phyloP scores from a whole-genome alignment of 306 rosid genomes.

The Inga laurina region DNA sequence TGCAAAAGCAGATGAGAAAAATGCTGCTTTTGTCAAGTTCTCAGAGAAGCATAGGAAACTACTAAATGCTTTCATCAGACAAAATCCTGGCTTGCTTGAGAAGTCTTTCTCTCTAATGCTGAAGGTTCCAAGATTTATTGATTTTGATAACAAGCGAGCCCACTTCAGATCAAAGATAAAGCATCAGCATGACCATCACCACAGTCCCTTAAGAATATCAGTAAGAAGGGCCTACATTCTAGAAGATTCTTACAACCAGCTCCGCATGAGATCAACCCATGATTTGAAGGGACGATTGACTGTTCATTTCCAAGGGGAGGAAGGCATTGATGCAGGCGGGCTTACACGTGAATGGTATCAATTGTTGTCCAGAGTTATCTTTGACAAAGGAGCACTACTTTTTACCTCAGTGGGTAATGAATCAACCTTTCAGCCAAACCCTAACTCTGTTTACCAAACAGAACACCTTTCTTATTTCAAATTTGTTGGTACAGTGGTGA shows the following conservation, averaged over 20 bases:
- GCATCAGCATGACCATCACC: constrained; percentile 95
- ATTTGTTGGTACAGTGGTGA: constrained; percentile 98
- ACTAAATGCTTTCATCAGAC: constrained; percentile 90
- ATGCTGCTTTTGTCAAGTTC: constrained; percentile 76
- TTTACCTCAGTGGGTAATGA: constrained; percentile 98
- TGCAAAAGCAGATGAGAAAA: constrained; percentile 75
- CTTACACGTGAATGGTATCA: constrained; percentile 99
- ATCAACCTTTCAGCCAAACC: constrained; percentile 94
- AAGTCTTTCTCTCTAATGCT: constrained; percentile 90
- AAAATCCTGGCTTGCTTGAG: constrained; percentile 94
- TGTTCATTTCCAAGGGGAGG: constrained; percentile 99
- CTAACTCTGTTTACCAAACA: constrained; percentile 94
- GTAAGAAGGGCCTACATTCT: constrained; percentile 95
- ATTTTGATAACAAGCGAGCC: constrained; percentile 93
- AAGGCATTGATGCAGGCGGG: constrained; percentile 98
- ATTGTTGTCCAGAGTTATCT: constrained; percentile 86
- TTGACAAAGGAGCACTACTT: constrained; percentile 93
- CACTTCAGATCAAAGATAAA: constrained; percentile 95
- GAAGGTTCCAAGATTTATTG: constrained; percentile 89
- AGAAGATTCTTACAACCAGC: constrained; percentile 95
- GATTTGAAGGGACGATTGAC: constrained; percentile 96
- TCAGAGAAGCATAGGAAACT: constrained; percentile 96
- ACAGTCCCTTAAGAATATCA: constrained; percentile 86
- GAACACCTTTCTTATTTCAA: constrained; percentile 98
- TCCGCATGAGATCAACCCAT: constrained; percentile 82